phyloP scores from a whole-genome alignment of 441 rosid species.

The Populus trichocarpa region DNA sequence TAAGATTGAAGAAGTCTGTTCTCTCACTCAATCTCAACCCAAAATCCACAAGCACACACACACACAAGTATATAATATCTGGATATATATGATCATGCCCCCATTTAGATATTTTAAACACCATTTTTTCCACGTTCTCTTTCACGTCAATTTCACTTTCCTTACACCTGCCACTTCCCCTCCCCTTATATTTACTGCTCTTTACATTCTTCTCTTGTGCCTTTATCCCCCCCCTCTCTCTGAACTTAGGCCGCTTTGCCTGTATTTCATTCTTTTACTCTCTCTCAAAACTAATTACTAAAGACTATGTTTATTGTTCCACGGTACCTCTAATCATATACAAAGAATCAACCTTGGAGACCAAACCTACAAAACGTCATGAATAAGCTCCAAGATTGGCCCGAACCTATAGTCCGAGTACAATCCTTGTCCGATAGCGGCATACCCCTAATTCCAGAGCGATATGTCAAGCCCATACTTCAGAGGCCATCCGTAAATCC shows the following conservation, averaged over 20 bases:
- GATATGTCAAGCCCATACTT: constrained; percentile 55
- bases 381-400: constrained; percentile 48
- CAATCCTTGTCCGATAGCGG: constrained; percentile 67
- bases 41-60: neutral
- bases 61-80: neutral
- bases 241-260: neutral
- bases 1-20: neutral
- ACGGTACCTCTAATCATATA: neutral
- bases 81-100: neutral
- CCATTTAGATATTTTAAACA: neutral
- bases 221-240: neutral
- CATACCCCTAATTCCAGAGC: constrained; percentile 42
- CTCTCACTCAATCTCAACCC: neutral
- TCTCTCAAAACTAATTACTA: neutral
- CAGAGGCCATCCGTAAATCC: constrained; percentile 38
- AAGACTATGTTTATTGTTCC: neutral
- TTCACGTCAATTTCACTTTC: constrained; percentile 22
- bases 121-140: constrained; percentile 39
- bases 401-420: constrained; percentile 83
- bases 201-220: neutral
- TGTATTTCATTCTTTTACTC: neutral
- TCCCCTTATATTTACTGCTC: constrained; percentile 21
- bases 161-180: neutral
- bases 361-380: neutral
- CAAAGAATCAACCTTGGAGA: neutral